These are phyloP conservation scores for Saccharum hybrid DNA, from an alignment of 202 grass and related monocot species.

Conservation along the genomic window DNA sequence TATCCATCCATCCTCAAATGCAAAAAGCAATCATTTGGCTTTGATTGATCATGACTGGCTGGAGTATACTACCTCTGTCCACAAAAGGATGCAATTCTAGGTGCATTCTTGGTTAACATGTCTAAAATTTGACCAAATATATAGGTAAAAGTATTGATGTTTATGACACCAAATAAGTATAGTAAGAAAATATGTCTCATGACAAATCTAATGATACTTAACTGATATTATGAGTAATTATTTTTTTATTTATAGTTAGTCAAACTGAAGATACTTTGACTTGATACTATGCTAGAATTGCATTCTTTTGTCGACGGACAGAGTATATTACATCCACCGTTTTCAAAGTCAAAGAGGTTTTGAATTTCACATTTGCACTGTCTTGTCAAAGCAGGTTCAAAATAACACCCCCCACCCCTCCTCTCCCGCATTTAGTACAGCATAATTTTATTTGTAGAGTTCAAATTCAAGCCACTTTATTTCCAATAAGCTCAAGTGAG, in stretches of 20 bases:
- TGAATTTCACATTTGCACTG: not conserved
- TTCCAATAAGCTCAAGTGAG: not conserved
- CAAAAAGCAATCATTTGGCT: slow-evolving; percentile 22
- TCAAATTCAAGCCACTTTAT: not conserved
- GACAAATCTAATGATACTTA: not conserved
- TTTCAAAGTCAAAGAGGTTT: not conserved
- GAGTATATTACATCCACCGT: not conserved
- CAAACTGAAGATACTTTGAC: not conserved
- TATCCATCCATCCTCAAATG: not conserved
- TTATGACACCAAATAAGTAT: too few relatives aligned
- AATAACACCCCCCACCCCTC: not conserved
- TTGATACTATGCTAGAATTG: not conserved
- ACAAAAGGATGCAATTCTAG: not conserved
- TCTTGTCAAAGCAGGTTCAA: not conserved
- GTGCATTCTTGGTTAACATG: not conserved
- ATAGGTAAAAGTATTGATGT: too few relatives aligned
- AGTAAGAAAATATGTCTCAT: too few relatives aligned
- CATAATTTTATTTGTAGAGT: slow-evolving; percentile 15
- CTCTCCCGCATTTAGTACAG: not conserved
- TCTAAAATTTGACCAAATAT: not conserved
- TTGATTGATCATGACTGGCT: not conserved
- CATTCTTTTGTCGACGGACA: not conserved
- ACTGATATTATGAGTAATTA: not conserved
- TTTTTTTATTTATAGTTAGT: not conserved
- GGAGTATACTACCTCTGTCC: not conserved